Evolutionary conservation across 345 rosid genomes (phyloP).

Genomic region (Populus tremula): DNA sequence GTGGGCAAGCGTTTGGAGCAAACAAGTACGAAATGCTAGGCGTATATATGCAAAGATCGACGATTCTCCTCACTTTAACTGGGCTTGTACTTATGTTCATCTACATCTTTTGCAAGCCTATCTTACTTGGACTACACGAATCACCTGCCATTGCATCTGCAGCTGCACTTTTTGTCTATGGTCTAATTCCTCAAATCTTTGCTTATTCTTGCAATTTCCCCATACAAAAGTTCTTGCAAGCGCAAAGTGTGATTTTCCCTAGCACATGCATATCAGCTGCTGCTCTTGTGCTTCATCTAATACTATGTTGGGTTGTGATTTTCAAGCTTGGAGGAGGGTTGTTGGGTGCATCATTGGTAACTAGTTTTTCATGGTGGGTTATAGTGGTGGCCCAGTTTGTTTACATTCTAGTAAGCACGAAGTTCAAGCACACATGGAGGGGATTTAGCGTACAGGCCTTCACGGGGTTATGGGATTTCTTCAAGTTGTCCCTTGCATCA

Average conservation of each 20-base stretch:
- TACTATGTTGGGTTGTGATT: slow-evolving; percentile 18
- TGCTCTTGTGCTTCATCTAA: slow-evolving; percentile 10
- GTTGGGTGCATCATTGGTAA: slow-evolving; percentile 17
- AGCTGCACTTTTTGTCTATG: slow-evolving; percentile 41
- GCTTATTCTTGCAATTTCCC: slow-evolving; percentile 54
- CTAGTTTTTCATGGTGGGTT: slow-evolving; percentile 26
- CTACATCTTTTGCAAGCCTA: slow-evolving; percentile 40
- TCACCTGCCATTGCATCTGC: slow-evolving; percentile 51
- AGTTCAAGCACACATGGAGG: slow-evolving; percentile 18
- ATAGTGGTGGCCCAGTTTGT: slow-evolving; percentile 21
- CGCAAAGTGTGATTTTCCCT: slow-evolving; percentile 24
- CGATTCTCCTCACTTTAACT: slow-evolving; percentile 45
- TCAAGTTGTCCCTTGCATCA: slow-evolving; percentile 27
- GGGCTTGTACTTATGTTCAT: slow-evolving; percentile 39
- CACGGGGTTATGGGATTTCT: slow-evolving; percentile 17
- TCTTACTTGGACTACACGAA: slow-evolving; percentile 50
- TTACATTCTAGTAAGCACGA: slow-evolving; percentile 14
- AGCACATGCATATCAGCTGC: slow-evolving; percentile 23
- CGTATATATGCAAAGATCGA: slow-evolving; percentile 63
- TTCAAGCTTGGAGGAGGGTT: slow-evolving; percentile 18
- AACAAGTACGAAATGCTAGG: slow-evolving; percentile 63
- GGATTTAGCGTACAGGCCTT: slow-evolving; percentile 23
- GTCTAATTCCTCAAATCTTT: slow-evolving; percentile 28
- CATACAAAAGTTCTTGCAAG: slow-evolving; percentile 35
- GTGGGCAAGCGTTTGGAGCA: slow-evolving; percentile 77